Evolutionary conservation across 2,329 filamentous ascomycete species (phyloP), one percentile per base, ranked within the genome.

Genomic region (Beauveria sp.): DNA sequence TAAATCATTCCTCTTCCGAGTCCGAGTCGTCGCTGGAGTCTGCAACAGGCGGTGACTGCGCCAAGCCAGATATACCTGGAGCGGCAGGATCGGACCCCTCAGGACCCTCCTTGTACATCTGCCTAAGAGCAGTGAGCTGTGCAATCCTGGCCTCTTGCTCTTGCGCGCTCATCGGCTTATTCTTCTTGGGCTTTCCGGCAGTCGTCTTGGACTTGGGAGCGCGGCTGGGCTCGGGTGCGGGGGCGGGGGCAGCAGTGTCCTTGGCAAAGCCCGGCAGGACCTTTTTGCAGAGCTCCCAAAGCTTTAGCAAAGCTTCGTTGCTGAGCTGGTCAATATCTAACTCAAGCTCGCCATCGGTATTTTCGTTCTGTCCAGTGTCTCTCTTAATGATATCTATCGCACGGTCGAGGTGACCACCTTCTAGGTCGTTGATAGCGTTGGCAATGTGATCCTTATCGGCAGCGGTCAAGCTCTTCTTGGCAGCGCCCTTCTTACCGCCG

Each of bases 391-490:
- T 93, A 63, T 89, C 86, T 38, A 97, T 90, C 0, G 93, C 91
- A 67, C 86, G 85, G 55, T 88, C 83, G 70, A 96, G 88, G 66
- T 91, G 87, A n/a, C 81, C 80, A 55, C 89, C 88, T 20, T 92
- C 87, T 62, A 98, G 85, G 65, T 88, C 87, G 68, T 88, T 89
- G 65, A 96, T 95, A 16, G 90, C 89, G 63, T 88, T 88, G 1
- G 91, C 93, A 62, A 99, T 96, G 66, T 93, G 85, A 62, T 95
- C 91, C 79, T 98, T 98, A 76, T 99, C 92, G 3, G 88, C 81
- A 63, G 85, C 88, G 50, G 91, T 85, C 69, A 90, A 84, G 60
- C 83, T 82, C 70, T 74, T 77, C 69, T 77, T 78, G 6, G 70
- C 60, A 0, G 74, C 70, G 4, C 75, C 69, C 68, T 83, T 82